Evolutionary conservation across 805 yeast species (phyloP).

Genomic region (Candida easanensis): DNA sequence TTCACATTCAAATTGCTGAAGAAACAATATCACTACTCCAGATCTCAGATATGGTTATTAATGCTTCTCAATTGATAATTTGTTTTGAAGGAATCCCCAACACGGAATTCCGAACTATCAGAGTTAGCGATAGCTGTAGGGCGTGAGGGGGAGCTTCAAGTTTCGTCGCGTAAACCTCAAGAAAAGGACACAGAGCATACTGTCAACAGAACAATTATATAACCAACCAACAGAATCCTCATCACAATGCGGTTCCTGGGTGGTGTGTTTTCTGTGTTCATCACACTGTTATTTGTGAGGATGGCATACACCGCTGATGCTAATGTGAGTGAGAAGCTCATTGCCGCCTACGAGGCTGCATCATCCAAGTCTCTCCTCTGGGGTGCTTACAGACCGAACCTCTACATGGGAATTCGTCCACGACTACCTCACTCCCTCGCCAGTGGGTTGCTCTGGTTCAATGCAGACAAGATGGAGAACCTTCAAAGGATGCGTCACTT

Average conservation of each 20-base stretch:
- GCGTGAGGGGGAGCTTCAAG: too few species aligned
- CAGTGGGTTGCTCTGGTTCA: slow-evolving; percentile 88
- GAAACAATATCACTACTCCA: too few species aligned
- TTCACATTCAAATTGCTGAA: too few species aligned
- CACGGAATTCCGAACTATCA: too few species aligned
- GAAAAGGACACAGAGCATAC: too few species aligned
- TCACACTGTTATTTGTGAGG: neutral
- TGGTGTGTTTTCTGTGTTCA: neutral
- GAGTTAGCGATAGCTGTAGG: too few species aligned
- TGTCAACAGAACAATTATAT: too few species aligned
- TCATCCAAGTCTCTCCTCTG: slow-evolving; percentile 60
- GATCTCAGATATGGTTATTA: too few species aligned
- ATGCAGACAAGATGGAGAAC: slow-evolving; percentile 54
- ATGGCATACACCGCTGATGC: neutral
- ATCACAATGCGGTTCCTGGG: neutral
- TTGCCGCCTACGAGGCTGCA: slow-evolving; percentile 29
- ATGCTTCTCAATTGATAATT: too few species aligned
- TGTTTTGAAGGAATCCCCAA: too few species aligned
- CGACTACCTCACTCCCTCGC: slow-evolving; percentile 70
- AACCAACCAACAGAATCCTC: too few species aligned
- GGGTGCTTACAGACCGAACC: slow-evolving; percentile 92
- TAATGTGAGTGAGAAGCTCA: slow-evolving; percentile 1
- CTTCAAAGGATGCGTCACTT: slow-evolving; percentile 62
- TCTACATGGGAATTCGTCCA: slow-evolving; percentile 85
- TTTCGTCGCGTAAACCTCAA: too few species aligned